These are phyloP conservation scores for Fusarium lyarnte DNA, from an alignment of 2,329 filamentous ascomycete species.

Conservation along the genomic window DNA sequence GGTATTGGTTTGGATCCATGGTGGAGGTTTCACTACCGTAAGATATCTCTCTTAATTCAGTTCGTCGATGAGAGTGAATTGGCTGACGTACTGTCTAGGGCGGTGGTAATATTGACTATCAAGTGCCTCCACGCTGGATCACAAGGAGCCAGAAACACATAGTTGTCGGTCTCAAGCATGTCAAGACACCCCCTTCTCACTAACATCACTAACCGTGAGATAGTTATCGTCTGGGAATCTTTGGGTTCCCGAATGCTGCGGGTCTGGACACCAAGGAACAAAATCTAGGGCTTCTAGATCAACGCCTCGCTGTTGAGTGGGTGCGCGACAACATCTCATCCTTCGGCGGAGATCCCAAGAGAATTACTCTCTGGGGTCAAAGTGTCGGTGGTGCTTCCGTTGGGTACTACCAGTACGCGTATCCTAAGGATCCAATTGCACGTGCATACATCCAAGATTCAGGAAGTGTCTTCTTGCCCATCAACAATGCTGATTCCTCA, in stretches of 20 bases:
- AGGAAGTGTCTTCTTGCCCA: not conserved
- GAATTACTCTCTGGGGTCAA: constrained; percentile 4
- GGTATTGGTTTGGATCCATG: constrained; percentile 7
- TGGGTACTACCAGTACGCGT: constrained; percentile 8
- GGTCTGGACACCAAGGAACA: not conserved
- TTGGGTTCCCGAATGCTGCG: constrained; percentile 1
- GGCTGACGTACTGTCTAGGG: not conserved
- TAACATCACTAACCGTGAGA: not conserved
- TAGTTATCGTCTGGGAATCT: constrained; percentile 3
- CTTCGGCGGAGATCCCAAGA: not conserved
- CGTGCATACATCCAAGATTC: constrained; percentile 9
- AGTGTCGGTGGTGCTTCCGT: constrained; percentile 6
- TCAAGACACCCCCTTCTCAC: not conserved
- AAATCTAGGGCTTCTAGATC: constrained; percentile 1
- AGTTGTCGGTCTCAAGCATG: constrained; percentile 11
- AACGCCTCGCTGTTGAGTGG: constrained; percentile 9
- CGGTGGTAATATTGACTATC: constrained; percentile 1
- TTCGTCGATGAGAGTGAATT: no score
- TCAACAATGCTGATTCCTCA: not conserved
- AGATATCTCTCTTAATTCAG: no score
- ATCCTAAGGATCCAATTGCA: not conserved
- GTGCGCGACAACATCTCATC: not conserved
- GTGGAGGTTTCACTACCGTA: not conserved
- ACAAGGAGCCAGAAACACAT: constrained; percentile 10
- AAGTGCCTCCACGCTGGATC: not conserved